Conservation (phyloP, 2,329 filamentous ascomycete genomes). For the Penicillium occitanis region DNA sequence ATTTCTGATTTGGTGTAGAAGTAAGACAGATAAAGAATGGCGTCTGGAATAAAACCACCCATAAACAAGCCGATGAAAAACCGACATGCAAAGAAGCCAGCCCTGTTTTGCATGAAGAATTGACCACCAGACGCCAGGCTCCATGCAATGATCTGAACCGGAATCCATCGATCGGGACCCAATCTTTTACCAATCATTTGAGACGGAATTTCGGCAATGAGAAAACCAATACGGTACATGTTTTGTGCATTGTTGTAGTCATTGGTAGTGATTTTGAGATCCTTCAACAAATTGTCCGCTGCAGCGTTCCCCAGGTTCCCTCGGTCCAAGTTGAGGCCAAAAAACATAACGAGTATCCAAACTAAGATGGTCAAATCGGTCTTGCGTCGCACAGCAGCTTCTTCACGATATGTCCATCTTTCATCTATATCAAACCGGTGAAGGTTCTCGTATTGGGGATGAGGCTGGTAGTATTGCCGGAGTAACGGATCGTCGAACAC, state of each 20-base stretch:
- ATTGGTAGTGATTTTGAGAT: slow-evolving; percentile 19
- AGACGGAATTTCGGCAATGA: slow-evolving; percentile 59
- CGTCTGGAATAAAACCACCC: slow-evolving; percentile 64
- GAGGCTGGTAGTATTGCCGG: slow-evolving; percentile 34
- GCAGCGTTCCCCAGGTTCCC: slow-evolving; percentile 19
- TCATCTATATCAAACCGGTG: slow-evolving; percentile 34
- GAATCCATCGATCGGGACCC: slow-evolving; percentile 49
- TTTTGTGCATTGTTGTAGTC: slow-evolving; percentile 56
- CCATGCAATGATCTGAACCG: slow-evolving; percentile 46
- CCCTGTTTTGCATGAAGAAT: slow-evolving; percentile 20
- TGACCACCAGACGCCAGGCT: slow-evolving; percentile 33
- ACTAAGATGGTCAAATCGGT: slow-evolving; percentile 37
- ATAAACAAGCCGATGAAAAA: slow-evolving; percentile 63
- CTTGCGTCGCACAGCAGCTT: slow-evolving; percentile 28
- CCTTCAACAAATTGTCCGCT: slow-evolving; percentile 16
- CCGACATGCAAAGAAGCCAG: slow-evolving; percentile 19
- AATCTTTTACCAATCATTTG: slow-evolving; percentile 61
- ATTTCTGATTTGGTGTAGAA: slow-evolving; percentile 58
- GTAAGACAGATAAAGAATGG: slow-evolving; percentile 66
- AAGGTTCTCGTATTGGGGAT: slow-evolving; percentile 39
- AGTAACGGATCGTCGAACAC: slow-evolving; percentile 48
- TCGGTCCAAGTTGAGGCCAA: slow-evolving; percentile 19
- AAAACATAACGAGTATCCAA: slow-evolving; percentile 50
- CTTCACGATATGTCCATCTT: slow-evolving; percentile 33
- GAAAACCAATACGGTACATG: slow-evolving; percentile 55